These are phyloP conservation scores for Naganishia cerealis DNA, from an alignment of 1,284 basidiomycete species.

Conservation along the genomic window DNA sequence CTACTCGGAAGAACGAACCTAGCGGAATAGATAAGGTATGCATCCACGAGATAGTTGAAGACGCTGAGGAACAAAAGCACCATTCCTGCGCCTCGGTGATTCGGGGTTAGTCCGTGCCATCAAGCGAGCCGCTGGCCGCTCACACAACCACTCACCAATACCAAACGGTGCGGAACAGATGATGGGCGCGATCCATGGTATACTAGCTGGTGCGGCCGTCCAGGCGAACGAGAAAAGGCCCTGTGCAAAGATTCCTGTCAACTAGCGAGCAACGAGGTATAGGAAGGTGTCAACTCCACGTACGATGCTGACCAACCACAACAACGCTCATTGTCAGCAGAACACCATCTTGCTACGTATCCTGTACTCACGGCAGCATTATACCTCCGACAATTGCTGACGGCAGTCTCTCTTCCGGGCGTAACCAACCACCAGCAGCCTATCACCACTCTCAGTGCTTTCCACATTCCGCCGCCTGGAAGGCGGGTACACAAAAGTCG, in stretches of 20 bases:
- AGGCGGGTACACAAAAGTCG: neutral
- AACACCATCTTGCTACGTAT: neutral
- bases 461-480: neutral
- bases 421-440: conserved; percentile 33
- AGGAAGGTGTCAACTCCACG: neutral
- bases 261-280: neutral
- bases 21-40: conserved; percentile 67
- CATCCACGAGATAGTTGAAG: conserved; percentile 62
- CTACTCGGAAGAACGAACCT: conserved; percentile 1
- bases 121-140: neutral
- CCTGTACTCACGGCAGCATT: conserved; percentile 55
- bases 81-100: conserved; percentile 32
- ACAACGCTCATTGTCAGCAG: neutral
- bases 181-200: conserved; percentile 66
- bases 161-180: conserved; percentile 65
- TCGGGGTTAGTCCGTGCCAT: neutral
- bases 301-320: neutral
- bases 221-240: conserved; percentile 52
- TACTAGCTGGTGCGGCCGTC: conserved; percentile 59
- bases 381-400: conserved; percentile 63
- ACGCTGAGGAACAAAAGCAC: conserved; percentile 42
- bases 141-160: conserved; percentile 10
- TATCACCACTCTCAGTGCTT: neutral
- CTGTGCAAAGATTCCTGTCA: neutral
- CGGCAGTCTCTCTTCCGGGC: conserved; percentile 60